Base-by-base conservation (phyloP, 2,329 filamentous ascomycete species). In the Fusarium denticulatum region DNA sequence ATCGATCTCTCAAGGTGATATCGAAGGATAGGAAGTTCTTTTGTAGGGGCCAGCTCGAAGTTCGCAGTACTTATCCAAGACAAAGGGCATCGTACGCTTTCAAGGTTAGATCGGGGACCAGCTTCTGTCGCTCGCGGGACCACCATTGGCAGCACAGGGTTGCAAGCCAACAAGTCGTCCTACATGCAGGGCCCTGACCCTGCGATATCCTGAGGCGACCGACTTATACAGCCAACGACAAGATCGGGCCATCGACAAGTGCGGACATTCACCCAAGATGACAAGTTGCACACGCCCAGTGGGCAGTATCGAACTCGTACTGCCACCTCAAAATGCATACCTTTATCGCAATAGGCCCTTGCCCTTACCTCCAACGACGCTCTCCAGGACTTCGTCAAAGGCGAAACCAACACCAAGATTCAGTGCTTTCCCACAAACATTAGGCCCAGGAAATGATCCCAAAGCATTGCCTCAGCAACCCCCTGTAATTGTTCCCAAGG, bases 241-340 rank as follows among this genome's bases (percentile, higher is more conserved):
- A 47, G 49, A 59, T 37, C 47, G 52, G n/a, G 40, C 18, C 58
- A 20, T 59, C 28, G 40, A 55, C 40, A 26, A 63, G 40, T 66
- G 32, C 62, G n/a, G 42, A 28, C 49, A 59, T 18, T 18, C 39
- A 39, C 18, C 30, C 55, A 61, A 52, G 12, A 78, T 77, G 76
- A 26, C 58, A 52, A 67, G 52, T 64, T 66, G 64, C 49, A 30
- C 67, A 42, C 69, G 67, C 34, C 65, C 73, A 22, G 42, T 69
- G n/a, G 67, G 67, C 46, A 64, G 70, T 32, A 58, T 74, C 60
- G 74, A 76, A 64, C 36, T 69, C 26, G 63, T 74, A 36, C 63
- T 68, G 18, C 76, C 75, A 24, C 76, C 76, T 20, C 66, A 75
- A 58, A 77, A 77, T 52, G 70, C 72, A 64, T 71, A 67, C 28